A percentile compares a stretch with the other conserved stretches of the same genome.
phyloP scores from a whole-genome alignment of 345 rosid genomes.

The Pistacia vera region DNA sequence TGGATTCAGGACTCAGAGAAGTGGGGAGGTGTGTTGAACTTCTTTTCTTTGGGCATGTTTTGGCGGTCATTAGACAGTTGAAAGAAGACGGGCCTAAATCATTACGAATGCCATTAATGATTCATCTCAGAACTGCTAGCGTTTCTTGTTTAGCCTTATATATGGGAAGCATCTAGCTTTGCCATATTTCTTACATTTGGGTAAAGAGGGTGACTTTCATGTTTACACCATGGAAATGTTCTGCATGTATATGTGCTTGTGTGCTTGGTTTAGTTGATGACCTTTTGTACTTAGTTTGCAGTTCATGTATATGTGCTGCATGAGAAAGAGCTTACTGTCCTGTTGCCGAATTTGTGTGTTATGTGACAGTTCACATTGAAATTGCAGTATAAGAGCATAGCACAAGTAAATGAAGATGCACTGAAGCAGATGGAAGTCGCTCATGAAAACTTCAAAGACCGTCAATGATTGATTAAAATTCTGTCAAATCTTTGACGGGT shows the following conservation, averaged over 20 bases:
- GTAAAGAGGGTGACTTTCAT: background rate
- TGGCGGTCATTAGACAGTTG: background rate
- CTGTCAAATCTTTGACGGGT: no score
- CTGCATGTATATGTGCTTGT: background rate
- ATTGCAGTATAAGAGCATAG: conserved; percentile 91
- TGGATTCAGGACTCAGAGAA: conserved; percentile 94
- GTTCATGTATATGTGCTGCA: no score
- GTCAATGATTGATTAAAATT: background rate
- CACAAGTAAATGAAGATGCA: conserved; percentile 88
- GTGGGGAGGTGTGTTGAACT: conserved; percentile 82
- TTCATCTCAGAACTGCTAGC: conserved; percentile 2
- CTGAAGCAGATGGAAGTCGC: conserved; percentile 92
- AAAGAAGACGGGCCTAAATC: background rate
- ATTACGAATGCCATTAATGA: background rate
- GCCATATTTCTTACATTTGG: background rate
- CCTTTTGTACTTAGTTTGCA: background rate
- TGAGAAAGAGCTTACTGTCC: background rate
- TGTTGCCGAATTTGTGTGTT: conserved; percentile 7
- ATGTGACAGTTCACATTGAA: conserved; percentile 15
- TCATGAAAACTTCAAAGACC: conserved; percentile 66
- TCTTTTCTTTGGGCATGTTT: conserved; percentile 13
- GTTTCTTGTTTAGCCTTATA: background rate
- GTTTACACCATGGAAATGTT: background rate
- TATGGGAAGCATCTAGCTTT: background rate
- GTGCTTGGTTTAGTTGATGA: background rate